Evolutionary conservation across 441 rosid genomes (phyloP).

Genomic region (Arabidopsis hybrid): DNA sequence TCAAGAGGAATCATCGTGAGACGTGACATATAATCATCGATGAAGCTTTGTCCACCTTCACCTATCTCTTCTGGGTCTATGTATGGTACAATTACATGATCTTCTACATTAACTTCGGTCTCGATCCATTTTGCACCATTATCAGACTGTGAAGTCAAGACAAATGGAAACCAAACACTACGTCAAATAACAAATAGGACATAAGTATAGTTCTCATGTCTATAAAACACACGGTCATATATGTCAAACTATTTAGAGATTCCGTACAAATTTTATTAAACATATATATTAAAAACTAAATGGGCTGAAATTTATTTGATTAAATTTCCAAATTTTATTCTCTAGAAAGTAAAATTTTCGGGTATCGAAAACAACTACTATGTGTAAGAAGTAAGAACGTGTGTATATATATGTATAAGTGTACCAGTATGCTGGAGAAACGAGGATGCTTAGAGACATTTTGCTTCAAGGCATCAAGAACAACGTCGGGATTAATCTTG

Average conservation of each 20-base stretch:
- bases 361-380: not conserved
- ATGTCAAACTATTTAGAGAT: not conserved
- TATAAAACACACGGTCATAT: not conserved
- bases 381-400: not conserved
- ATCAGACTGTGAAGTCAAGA: slow-evolving; percentile 18
- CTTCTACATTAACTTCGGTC: slow-evolving; percentile 48
- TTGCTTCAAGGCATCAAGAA: slow-evolving; percentile 51
- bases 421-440: slow-evolving; percentile 38
- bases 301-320: not conserved
- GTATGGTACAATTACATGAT: slow-evolving; percentile 48
- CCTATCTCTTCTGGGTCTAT: slow-evolving; percentile 42
- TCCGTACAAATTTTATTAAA: too few species aligned
- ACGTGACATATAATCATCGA: slow-evolving; percentile 48
- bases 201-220: not conserved
- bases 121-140: slow-evolving; percentile 50
- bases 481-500: slow-evolving; percentile 44
- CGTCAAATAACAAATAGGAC: not conserved
- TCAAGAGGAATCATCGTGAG: slow-evolving; percentile 45
- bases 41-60: slow-evolving; percentile 44
- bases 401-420: not conserved
- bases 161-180: slow-evolving; percentile 11
- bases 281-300: not conserved
- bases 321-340: not conserved
- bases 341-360: not conserved
- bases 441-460: slow-evolving; percentile 45